A percentile compares a stretch with the other conserved stretches of the same genome.
Evolutionary conservation across 768 basidiomycete species (phyloP).

Genomic region (Terana coerulea): DNA sequence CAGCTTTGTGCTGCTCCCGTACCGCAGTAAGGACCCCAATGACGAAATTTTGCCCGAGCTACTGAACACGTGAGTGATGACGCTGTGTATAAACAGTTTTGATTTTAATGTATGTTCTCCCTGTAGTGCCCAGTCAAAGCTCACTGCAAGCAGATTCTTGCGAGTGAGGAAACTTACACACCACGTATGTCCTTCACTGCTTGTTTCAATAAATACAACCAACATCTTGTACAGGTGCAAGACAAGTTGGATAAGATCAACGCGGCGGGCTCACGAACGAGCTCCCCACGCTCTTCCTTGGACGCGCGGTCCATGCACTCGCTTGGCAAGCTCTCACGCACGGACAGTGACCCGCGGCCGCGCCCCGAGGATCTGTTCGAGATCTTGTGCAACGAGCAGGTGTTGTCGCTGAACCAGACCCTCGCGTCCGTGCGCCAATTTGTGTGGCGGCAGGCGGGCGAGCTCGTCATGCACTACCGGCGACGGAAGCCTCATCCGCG

Average conservation of each 20-base stretch:
- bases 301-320: constrained; percentile 27
- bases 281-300: constrained; percentile 35
- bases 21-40: constrained; percentile 52
- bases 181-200: constrained; percentile 68
- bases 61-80: constrained; percentile 69
- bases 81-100: no score
- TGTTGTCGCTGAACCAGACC: constrained; percentile 84
- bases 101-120: not conserved
- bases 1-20: constrained; percentile 87
- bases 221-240: constrained; percentile 68
- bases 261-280: constrained; percentile 25
- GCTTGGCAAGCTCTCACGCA: constrained; percentile 16
- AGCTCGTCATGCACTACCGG: constrained; percentile 79
- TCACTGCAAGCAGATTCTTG: constrained; percentile 85
- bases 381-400: constrained; percentile 81
- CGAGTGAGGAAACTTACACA: constrained; percentile 79
- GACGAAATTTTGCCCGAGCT: constrained; percentile 71
- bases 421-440: constrained; percentile 88
- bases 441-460: constrained; percentile 74
- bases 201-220: no score
- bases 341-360: constrained; percentile 11
- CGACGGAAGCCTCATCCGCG: constrained; percentile 14
- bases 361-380: constrained; percentile 75
- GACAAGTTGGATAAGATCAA: constrained; percentile 73
- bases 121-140: constrained; percentile 67